Evolutionary conservation across 2,329 filamentous ascomycete species (phyloP).

Genomic region (Clonostachys solani): DNA sequence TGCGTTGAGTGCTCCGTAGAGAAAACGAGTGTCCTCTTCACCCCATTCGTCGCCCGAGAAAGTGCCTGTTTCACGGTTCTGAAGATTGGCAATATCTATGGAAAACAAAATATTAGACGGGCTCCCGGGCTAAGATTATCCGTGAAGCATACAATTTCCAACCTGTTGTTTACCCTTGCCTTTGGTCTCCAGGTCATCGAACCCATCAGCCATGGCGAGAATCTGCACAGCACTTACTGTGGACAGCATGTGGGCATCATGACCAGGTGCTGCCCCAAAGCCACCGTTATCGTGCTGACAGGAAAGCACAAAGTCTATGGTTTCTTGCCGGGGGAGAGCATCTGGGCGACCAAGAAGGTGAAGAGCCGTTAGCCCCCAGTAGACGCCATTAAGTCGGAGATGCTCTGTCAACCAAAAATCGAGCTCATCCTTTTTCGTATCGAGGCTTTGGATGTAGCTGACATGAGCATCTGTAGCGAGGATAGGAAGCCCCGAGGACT

Average conservation of each 20-base stretch:
- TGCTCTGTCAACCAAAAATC: conserved; percentile 99
- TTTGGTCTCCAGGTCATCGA: conserved; percentile 69
- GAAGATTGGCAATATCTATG: conserved; percentile 73
- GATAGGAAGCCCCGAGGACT: conserved; percentile 9
- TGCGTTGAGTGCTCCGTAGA: conserved; percentile 86
- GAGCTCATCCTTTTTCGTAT: conserved; percentile 88
- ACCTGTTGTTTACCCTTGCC: conserved; percentile 62
- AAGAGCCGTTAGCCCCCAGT: conserved; percentile 90
- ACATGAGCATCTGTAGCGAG: conserved; percentile 65
- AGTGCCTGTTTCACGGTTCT: conserved; percentile 76
- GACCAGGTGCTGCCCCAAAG: conserved; percentile 88
- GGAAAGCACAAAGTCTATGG: conserved; percentile 92
- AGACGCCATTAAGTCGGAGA: conserved; percentile 88
- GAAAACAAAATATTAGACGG: conserved; percentile 9
- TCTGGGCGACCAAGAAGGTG: conserved; percentile 80
- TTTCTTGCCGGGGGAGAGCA: conserved; percentile 73
- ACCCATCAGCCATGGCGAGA: conserved; percentile 77
- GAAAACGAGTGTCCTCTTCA: conserved; percentile 89
- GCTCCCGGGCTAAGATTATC: conserved; percentile 4
- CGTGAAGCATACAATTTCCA: conserved; percentile 65
- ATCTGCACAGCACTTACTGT: conserved; percentile 95
- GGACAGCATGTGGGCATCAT: conserved; percentile 94
- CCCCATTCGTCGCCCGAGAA: conserved; percentile 97
- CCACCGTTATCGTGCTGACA: conserved; percentile 87
- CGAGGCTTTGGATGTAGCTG: conserved; percentile 86